These are phyloP conservation scores for Cystofilobasidium capitatum DNA, from an alignment of 768 basidiomycete genomes.

Conservation along the genomic window DNA sequence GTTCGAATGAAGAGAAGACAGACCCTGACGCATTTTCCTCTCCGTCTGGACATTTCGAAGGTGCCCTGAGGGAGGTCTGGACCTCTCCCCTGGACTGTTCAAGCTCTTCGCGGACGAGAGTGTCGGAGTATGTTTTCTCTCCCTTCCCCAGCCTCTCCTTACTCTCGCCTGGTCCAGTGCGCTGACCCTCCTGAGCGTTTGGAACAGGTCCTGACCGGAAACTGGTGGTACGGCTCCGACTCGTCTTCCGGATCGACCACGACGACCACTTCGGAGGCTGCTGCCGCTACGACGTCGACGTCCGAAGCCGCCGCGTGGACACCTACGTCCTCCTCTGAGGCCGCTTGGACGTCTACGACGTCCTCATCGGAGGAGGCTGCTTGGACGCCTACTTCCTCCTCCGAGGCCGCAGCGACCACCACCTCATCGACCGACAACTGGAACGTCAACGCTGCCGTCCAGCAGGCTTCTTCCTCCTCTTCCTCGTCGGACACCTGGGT, in stretches of 20 bases:
- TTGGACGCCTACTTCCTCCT: background rate
- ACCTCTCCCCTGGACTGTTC: conserved; percentile 61
- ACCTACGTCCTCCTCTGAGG: background rate
- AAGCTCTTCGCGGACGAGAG: conserved; percentile 1
- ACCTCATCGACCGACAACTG: background rate
- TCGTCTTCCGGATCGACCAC: background rate
- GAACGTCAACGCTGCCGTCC: background rate
- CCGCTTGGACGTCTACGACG: background rate
- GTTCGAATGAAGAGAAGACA: no score
- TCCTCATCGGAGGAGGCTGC: background rate
- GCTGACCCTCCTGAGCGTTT: no score
- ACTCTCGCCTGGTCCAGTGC: no score
- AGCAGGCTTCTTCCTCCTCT: background rate
- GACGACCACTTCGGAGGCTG: background rate
- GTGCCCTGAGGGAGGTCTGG: conserved; percentile 58
- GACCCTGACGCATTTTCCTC: background rate
- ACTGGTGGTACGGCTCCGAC: background rate
- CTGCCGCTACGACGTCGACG: background rate
- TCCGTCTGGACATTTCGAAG: conserved; percentile 45
- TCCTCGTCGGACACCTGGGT: conserved; percentile 2
- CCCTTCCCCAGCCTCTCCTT: no score
- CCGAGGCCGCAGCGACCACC: background rate
- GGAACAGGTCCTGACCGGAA: background rate
- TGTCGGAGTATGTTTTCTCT: background rate
- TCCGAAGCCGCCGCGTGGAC: conserved; percentile 5